Evolutionary conservation across 1,284 basidiomycete species (phyloP), one percentile per base, ranked within the genome.

Genomic region (Vanrija sp.): DNA sequence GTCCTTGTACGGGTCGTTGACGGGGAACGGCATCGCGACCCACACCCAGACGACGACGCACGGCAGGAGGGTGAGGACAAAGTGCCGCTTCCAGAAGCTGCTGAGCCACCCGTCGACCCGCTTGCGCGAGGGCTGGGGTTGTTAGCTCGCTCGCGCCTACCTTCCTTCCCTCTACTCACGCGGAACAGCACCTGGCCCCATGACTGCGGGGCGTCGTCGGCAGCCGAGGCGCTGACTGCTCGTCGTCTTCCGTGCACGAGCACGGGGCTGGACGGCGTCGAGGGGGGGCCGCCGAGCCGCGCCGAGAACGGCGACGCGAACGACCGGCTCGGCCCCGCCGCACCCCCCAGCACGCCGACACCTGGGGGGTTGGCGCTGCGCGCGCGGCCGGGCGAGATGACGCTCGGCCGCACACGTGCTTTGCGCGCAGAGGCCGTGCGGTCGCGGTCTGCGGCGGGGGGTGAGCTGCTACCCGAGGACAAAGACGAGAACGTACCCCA

Each of bases 21-120:
- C 77, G 0, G 81, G 81, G 51, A 83, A 82, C 3, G 81, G 81
- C 12, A 82, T 65, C 0, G 79, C 78, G 46, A 80, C 80, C 81
- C 81, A 83, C 1, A 79, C 49, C 81, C 81, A 82, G 1, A 80
- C 81, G 1, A 79, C 67, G 15, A 79, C 29, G 52, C 80, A 80
- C 0, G 81, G 81, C 1, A 79, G 53, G 0, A 79, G 56, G 0
- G 80, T 77, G 5, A 83, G 70, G 0, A 82, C 76, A 6, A 75
- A 70, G 71, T 80, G 81, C 0, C 81, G 64, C 51, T 73, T 79
- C 76, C 75, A 79, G 75, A 80, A 83, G 16, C 68, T 74, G 23
- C 68, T 65, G 29, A 82, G 68, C 79, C 79, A 80, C 0, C 46
- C 57, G 46, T 81, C 78, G 6, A 82, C 81, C 5, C 66, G 67